Evolutionary conservation across 192 early-diverging fungal species (phyloP).

Genomic region (Podila epigama): DNA sequence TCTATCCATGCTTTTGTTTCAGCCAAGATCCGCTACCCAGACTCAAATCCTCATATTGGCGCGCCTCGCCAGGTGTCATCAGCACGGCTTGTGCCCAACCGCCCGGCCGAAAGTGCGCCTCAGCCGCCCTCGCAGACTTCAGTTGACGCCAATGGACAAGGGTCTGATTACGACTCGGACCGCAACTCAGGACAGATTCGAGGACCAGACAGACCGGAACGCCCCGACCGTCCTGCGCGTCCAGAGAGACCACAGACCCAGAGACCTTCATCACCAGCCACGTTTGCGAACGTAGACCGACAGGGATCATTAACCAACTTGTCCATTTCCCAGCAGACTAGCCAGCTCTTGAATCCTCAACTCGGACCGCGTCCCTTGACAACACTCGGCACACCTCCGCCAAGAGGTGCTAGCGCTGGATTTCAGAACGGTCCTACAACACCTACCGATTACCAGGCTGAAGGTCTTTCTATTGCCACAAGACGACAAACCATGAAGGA

Average conservation of each 20-base stretch:
- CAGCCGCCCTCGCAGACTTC: background rate
- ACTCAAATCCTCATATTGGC: background rate
- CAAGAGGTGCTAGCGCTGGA: constrained; percentile 5
- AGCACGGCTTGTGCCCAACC: constrained; percentile 19
- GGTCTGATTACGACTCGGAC: constrained; percentile 10
- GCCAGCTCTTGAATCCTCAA: constrained; percentile 10
- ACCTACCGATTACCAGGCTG: constrained; percentile 9
- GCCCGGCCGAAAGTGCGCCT: background rate
- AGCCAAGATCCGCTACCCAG: constrained; percentile 37
- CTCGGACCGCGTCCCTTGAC: constrained; percentile 17
- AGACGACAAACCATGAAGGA: constrained; percentile 23
- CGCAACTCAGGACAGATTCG: constrained; percentile 4
- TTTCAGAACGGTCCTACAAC: constrained; percentile 3
- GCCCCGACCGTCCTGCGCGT: constrained; percentile 28
- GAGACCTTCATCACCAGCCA: constrained; percentile 29
- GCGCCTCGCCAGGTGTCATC: constrained; percentile 34
- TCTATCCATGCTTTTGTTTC: background rate
- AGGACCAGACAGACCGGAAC: constrained; percentile 15
- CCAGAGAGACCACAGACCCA: constrained; percentile 10
- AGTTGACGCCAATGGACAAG: background rate
- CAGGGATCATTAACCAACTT: background rate
- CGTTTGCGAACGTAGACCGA: constrained; percentile 1
- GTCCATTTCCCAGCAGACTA: constrained; percentile 4
- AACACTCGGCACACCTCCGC: constrained; percentile 7
- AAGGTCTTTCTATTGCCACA: constrained; percentile 11